A percentile compares a stretch with the other conserved stretches of the same genome.
Conservation (phyloP, 106 monocot species). For the Gastrodia elata region DNA sequence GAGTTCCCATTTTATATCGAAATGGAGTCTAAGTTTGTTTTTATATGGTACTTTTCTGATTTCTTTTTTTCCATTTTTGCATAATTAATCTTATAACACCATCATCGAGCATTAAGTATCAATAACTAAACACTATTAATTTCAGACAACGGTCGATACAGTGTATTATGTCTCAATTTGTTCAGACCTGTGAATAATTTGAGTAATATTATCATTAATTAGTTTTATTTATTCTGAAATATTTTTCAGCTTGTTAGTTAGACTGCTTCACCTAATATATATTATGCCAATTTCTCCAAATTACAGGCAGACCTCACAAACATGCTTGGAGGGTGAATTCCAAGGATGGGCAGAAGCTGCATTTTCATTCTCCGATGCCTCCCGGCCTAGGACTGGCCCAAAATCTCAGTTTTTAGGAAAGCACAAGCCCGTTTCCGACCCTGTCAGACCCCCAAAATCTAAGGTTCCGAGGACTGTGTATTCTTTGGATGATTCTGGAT, state of each 20-base stretch:
- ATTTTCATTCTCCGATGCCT: constrained; percentile 29
- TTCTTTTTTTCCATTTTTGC: background rate
- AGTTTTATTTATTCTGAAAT: background rate
- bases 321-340: constrained; percentile 56
- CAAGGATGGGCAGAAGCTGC: constrained; percentile 53
- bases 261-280: background rate
- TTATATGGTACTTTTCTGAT: background rate
- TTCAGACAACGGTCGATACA: no score
- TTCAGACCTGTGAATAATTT: no score
- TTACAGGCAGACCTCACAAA: constrained; percentile 47
- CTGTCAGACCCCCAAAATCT: constrained; percentile 37
- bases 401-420: constrained; percentile 43
- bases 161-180: no score
- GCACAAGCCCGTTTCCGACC: constrained; percentile 42
- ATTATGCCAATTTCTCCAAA: background rate
- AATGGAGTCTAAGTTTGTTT: background rate
- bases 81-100: background rate
- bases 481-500: constrained; percentile 13
- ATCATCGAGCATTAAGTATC: no score
- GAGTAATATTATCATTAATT: no score
- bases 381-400: constrained; percentile 18
- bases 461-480: constrained; percentile 37
- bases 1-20: no score
- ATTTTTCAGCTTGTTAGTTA: background rate
- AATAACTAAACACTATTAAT: no score